Conservation (phyloP, 129 eudicot genomes). For the Mikania micrantha region DNA sequence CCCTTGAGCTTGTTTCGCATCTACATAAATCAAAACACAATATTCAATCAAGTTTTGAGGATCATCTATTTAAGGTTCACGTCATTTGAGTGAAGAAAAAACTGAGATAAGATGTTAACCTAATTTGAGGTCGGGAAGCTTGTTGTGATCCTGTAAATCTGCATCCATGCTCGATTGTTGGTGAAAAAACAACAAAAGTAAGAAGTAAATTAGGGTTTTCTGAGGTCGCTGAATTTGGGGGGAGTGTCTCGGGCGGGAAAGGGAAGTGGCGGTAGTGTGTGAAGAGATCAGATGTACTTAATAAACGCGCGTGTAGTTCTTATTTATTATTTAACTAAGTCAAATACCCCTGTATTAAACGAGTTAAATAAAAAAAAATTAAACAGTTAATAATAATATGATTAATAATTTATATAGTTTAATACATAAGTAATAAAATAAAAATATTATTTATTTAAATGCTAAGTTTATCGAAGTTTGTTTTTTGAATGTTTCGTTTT, state of each 20-base stretch:
- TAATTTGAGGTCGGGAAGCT: conserved; percentile 89
- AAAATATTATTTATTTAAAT: too few species aligned
- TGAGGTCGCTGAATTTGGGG: background rate
- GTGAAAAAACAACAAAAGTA: background rate
- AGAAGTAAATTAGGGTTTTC: background rate
- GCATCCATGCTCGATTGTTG: conserved; percentile 42
- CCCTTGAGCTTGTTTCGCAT: conserved; percentile 97
- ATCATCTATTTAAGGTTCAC: background rate
- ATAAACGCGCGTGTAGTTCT: background rate
- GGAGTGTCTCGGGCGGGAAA: conserved; percentile 30
- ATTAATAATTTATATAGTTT: too few species aligned
- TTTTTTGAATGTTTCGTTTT: too few species aligned
- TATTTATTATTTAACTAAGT: too few species aligned
- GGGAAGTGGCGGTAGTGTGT: conserved; percentile 5
- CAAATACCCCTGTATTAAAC: too few species aligned
- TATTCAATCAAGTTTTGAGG: background rate
- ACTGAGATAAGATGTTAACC: conserved; percentile 35
- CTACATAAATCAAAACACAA: conserved; percentile 23
- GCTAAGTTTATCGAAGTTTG: too few species aligned
- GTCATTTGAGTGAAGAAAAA: background rate
- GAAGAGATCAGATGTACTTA: background rate
- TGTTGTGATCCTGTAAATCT: conserved; percentile 55
- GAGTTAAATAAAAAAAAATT: too few species aligned
- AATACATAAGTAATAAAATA: too few species aligned
- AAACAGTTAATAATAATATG: too few species aligned